A percentile compares a stretch with the other conserved stretches of the same genome.
These are phyloP conservation scores for Paramecium biaurelia DNA, from an alignment of 73 alveolate species.

Conservation along the genomic window DNA sequence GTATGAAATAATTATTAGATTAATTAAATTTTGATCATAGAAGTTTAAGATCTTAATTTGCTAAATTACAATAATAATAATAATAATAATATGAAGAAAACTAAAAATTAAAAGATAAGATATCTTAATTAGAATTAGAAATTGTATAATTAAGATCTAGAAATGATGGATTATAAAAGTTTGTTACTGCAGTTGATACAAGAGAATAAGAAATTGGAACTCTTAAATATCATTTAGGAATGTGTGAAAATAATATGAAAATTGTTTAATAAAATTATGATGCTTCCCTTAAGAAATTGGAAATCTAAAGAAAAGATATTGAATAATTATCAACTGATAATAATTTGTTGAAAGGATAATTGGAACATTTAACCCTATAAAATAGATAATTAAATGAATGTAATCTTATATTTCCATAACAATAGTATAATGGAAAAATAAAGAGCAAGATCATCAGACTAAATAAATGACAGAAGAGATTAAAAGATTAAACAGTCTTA, in stretches of 20 bases:
- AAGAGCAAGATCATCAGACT: neutral
- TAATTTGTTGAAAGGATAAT: neutral
- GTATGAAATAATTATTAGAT: constrained; percentile 38
- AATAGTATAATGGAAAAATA: constrained; percentile 1
- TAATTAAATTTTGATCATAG: constrained; percentile 19
- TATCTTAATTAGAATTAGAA: neutral
- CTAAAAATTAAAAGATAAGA: neutral
- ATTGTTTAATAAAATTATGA: neutral
- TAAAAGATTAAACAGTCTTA: neutral
- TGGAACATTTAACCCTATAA: neutral
- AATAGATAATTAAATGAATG: constrained; percentile 36
- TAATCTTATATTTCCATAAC: neutral
- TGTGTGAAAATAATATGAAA: constrained; percentile 19
- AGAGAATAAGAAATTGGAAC: constrained; percentile 9
- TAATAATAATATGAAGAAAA: neutral
- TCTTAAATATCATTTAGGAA: neutral
- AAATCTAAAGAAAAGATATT: neutral
- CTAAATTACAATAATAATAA: neutral
- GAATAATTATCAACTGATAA: neutral
- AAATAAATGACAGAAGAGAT: neutral
- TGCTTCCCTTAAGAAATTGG: neutral
- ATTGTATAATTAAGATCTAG: constrained; percentile 1
- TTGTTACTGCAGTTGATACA: constrained; percentile 33
- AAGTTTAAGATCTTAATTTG: neutral
- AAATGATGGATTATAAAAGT: constrained; percentile 32